Evolutionary conservation across 2,329 filamentous ascomycete species (phyloP), one percentile per base, ranked within the genome.

Genomic region (Monilinia polystroma): DNA sequence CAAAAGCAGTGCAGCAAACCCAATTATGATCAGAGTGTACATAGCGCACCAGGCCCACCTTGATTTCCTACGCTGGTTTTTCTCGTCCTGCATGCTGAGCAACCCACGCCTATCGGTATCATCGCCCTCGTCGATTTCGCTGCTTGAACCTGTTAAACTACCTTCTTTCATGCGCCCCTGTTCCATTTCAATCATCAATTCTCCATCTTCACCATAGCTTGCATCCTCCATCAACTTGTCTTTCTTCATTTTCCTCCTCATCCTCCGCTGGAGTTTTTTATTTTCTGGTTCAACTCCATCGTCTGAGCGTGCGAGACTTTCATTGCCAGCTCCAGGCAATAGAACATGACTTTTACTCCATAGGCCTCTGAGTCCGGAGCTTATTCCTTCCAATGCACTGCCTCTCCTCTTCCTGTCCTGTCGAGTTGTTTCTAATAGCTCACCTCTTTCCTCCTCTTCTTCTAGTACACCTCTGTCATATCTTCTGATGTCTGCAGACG

Each of bases 161-260:
- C 89, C 88, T 58, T 89, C 87, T 68, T 84, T 87, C 74, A 90
- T 84, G 2, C 83, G 85, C 1, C 92, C 92, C 75, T 93, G 90
- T 78, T 97, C 93, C 90, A 69, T 92, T 79, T 95, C 91, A 77
- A 92, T 93, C 88, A 96, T 91, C 74, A 96, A 81, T 77, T 88
- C 86, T 49, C 89, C 88, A 71, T 91, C 87, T 75, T 92, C 90
- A 66, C 87, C 87, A 68, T 87, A 77, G 35, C 80, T 80, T 4
- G 85, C 85, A 63, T 84, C 80, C 66, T 81, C 80, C 72, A 82
- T 78, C 75, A 85, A 76, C 70, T 78, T 81, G 69, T 83, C 82
- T 79, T 79, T 82, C 78, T 85, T 86, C 73, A 81, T 66, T 23
- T 74, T 74, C 67, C 75, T 73, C 74, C 84, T 80, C 53, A 80